A percentile compares a stretch with the other conserved stretches of the same genome.
Evolutionary conservation across 148 eudicot species (phyloP).

Genomic region (Cornus suecica): DNA sequence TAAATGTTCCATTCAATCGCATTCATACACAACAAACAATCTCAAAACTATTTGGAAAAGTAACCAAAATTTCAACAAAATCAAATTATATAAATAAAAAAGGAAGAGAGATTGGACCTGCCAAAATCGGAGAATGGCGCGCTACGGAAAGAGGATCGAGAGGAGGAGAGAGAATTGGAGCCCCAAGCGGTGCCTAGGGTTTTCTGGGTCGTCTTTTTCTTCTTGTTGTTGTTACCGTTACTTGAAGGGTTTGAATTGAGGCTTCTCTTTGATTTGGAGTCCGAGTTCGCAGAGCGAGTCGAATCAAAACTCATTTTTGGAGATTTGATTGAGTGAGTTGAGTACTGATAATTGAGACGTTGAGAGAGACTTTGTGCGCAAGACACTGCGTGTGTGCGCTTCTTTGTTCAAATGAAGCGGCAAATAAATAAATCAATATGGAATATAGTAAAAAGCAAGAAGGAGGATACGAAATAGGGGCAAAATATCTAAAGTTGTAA

Average conservation of each 20-base stretch:
- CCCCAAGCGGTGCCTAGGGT: constrained; percentile 96
- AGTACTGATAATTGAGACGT: not conserved
- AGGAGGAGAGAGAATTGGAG: constrained; percentile 70
- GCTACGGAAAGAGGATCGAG: constrained; percentile 63
- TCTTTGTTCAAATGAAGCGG: not conserved
- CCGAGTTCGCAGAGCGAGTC: constrained; percentile 42
- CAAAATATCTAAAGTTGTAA: no score
- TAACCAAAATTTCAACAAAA: not conserved
- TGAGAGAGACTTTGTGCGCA: not conserved
- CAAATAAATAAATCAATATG: not conserved
- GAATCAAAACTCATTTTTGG: constrained; percentile 49
- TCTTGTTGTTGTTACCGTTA: constrained; percentile 32
- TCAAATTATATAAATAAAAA: no score
- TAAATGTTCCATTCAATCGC: no score
- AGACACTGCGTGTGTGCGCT: not conserved
- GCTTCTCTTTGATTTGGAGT: constrained; percentile 60
- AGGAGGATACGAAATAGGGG: no score
- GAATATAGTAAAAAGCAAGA: no score
- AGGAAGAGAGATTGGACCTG: constrained; percentile 35
- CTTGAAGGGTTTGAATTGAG: constrained; percentile 41
- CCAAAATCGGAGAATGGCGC: constrained; percentile 83
- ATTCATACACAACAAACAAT: no score
- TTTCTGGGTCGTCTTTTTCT: constrained; percentile 60
- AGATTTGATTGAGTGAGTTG: not conserved
- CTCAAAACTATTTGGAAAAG: not conserved